These are phyloP conservation scores for Malus orientalis DNA, from an alignment of 306 rosid species.

Conservation along the genomic window DNA sequence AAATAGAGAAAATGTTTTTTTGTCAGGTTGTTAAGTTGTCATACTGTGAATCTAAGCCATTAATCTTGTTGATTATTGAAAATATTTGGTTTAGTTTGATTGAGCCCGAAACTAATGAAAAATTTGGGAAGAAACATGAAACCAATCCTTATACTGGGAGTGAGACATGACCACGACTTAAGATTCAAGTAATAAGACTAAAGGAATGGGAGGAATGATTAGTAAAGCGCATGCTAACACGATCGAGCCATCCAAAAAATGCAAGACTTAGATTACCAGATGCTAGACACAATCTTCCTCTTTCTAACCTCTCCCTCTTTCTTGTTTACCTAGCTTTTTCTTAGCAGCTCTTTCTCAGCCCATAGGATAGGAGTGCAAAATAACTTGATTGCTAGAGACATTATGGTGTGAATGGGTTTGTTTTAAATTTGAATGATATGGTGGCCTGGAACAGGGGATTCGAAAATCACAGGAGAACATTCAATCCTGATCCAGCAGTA, in stretches of 20 bases:
- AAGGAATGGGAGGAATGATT: not conserved
- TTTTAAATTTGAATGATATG: not conserved
- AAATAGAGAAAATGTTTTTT: not conserved
- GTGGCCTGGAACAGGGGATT: not conserved
- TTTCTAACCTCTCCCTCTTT: not conserved
- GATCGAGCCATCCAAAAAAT: not conserved
- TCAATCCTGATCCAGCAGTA: constrained; percentile 10
- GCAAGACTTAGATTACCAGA: not conserved
- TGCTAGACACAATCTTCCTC: not conserved
- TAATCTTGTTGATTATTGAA: not conserved
- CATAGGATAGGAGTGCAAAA: not conserved
- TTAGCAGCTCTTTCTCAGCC: not conserved
- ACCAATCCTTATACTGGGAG: not conserved
- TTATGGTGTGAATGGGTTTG: not conserved
- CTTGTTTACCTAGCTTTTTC: not conserved
- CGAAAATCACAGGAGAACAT: constrained; percentile 1
- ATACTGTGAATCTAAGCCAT: not conserved
- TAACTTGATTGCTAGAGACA: not conserved
- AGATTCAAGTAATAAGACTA: not conserved
- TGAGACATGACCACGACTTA: not conserved
- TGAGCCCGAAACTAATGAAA: not conserved
- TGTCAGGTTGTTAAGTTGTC: not conserved
- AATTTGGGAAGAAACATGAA: not conserved
- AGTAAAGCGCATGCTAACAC: not conserved
- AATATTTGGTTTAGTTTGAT: not conserved